Percentiles rank a stretch among this genome's conserved stretches.
phyloP scores from a whole-genome alignment of 164 flowering plant genomes.

The Piper longum region DNA sequence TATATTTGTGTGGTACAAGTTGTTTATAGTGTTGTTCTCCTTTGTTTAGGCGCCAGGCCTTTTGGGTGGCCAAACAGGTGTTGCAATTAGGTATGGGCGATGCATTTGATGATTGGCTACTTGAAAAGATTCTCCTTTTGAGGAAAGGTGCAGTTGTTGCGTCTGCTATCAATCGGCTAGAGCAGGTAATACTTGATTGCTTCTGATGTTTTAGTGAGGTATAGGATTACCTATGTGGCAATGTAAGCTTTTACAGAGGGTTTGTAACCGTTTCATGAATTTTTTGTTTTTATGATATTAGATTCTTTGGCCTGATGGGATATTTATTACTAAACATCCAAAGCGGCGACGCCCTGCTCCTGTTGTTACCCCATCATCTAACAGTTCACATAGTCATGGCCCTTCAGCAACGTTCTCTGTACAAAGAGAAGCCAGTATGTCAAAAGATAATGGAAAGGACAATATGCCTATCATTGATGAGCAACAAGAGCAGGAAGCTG shows the following conservation, averaged over 20 bases:
- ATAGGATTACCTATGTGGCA: too few species aligned
- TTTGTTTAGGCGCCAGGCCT: slow-evolving; percentile 65
- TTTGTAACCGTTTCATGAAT: too few species aligned
- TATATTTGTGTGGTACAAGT: neutral
- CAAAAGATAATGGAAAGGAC: slow-evolving; percentile 12
- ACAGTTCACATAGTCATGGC: neutral
- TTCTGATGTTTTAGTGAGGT: neutral
- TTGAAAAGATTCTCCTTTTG: slow-evolving; percentile 81
- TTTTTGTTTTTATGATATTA: slow-evolving; percentile 9
- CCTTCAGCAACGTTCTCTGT: slow-evolving; percentile 24
- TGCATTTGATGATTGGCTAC: slow-evolving; percentile 98
- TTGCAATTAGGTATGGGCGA: slow-evolving; percentile 99
- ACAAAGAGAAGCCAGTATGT: slow-evolving; percentile 18
- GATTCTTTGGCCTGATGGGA: slow-evolving; percentile 99
- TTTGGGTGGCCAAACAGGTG: slow-evolving; percentile 98
- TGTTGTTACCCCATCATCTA: slow-evolving; percentile 14
- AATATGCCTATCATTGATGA: slow-evolving; percentile 24
- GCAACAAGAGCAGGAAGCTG: slow-evolving; percentile 54
- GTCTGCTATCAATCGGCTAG: slow-evolving; percentile 63
- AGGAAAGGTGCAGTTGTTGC: slow-evolving; percentile 85
- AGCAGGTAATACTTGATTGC: slow-evolving; percentile 38
- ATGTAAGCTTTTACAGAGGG: too few species aligned
- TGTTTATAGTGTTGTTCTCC: slow-evolving; percentile 5
- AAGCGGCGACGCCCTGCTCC: slow-evolving; percentile 44
- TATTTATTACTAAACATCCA: slow-evolving; percentile 92